Percentiles rank a stretch among this genome's conserved stretches.
Evolutionary conservation across 148 eudicot species (phyloP).

Genomic region (Diospyros lotus): DNA sequence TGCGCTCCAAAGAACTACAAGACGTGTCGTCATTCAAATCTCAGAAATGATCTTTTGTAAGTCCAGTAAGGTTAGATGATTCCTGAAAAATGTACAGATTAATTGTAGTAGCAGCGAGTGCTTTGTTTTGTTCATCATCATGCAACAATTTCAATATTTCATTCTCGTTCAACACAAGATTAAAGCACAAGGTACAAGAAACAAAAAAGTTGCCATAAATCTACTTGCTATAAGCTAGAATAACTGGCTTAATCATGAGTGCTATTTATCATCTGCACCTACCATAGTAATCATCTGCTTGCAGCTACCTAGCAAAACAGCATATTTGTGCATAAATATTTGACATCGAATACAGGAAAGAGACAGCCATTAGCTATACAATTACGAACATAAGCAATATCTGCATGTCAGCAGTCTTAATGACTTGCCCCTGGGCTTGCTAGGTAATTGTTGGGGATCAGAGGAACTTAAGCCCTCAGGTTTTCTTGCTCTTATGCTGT

Average conservation of each 20-base stretch:
- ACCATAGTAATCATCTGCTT: neutral
- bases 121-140: neutral
- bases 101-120: too few species aligned
- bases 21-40: too few species aligned
- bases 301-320: neutral
- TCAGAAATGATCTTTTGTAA: too few species aligned
- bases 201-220: neutral
- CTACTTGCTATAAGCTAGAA: neutral
- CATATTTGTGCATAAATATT: neutral
- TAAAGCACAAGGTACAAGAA: neutral
- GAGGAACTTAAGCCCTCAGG: conserved; percentile 28
- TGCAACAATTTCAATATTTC: too few species aligned
- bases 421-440: neutral
- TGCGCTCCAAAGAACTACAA: too few species aligned
- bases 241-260: neutral
- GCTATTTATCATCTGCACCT: neutral
- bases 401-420: neutral
- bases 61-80: too few species aligned
- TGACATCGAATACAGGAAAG: neutral
- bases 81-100: too few species aligned
- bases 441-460: neutral
- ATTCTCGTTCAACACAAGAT: neutral
- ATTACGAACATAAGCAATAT: neutral
- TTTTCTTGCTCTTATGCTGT: conserved; percentile 43
- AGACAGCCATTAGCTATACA: neutral